These are phyloP conservation scores for Amanita rimosa DNA, from an alignment of 768 basidiomycete species.

Conservation along the genomic window DNA sequence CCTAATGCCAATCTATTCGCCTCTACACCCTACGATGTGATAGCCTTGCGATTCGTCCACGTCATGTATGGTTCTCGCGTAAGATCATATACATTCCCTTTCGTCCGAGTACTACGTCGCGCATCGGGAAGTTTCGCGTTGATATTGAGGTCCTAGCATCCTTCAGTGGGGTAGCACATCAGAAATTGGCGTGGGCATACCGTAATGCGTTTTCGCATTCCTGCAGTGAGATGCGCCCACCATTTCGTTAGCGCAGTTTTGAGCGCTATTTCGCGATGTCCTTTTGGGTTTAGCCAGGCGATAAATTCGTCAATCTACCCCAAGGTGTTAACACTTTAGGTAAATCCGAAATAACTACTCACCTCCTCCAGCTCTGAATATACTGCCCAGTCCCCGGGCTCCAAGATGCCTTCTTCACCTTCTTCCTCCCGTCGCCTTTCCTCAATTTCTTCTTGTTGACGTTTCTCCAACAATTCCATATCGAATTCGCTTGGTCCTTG, in stretches of 20 bases:
- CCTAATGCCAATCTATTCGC: background rate
- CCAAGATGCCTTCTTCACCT: conserved; percentile 63
- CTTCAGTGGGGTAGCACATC: conserved; percentile 10
- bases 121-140: conserved; percentile 69
- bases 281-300: conserved; percentile 88
- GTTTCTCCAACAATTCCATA: conserved; percentile 51
- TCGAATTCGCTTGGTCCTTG: conserved; percentile 89
- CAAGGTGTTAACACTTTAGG: conserved; percentile 6
- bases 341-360: conserved; percentile 13
- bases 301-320: conserved; percentile 71
- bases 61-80: conserved; percentile 77
- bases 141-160: conserved; percentile 51
- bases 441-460: conserved; percentile 47
- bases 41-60: conserved; percentile 77
- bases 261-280: conserved; percentile 75
- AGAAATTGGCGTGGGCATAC: conserved; percentile 31
- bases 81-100: conserved; percentile 48
- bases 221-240: conserved; percentile 74
- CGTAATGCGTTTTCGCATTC: conserved; percentile 62
- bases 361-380: conserved; percentile 87
- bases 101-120: conserved; percentile 65
- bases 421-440: conserved; percentile 67
- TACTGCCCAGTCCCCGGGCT: conserved; percentile 80
- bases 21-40: conserved; percentile 17
- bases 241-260: conserved; percentile 71